A percentile compares a stretch with the other conserved stretches of the same genome.
These are phyloP conservation scores for Gaertneriomyces semiglobifer DNA, from an alignment of 192 early-diverging fungal genomes.

Conservation along the genomic window DNA sequence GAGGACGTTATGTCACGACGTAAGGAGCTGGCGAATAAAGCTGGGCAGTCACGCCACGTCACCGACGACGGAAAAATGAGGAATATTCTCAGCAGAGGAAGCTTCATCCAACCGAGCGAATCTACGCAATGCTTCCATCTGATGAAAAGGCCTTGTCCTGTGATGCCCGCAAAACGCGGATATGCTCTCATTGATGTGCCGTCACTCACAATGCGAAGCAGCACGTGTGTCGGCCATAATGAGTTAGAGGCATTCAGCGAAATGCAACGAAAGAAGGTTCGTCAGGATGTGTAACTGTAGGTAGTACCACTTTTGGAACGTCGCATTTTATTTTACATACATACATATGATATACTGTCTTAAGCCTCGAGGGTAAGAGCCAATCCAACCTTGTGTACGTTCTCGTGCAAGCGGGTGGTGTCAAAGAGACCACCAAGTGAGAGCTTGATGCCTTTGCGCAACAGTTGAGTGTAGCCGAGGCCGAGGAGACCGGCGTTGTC, in stretches of 20 bases:
- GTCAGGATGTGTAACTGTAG: too few relatives aligned
- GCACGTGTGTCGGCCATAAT: too few relatives aligned
- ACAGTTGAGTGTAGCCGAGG: constrained; percentile 87
- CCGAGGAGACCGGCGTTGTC: constrained; percentile 79
- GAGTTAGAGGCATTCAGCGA: too few relatives aligned
- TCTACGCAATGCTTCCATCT: too few relatives aligned
- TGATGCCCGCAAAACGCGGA: too few relatives aligned
- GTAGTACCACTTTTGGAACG: too few relatives aligned
- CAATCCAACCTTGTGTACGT: constrained; percentile 93
- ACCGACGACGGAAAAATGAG: constrained; percentile 23
- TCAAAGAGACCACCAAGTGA: constrained; percentile 90
- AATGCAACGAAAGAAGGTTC: too few relatives aligned
- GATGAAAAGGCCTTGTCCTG: too few relatives aligned
- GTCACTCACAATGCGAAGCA: too few relatives aligned
- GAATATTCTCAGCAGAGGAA: constrained; percentile 1
- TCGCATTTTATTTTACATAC: too few relatives aligned
- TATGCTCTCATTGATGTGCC: too few relatives aligned
- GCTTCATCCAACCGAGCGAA: neutral
- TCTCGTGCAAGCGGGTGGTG: constrained; percentile 87
- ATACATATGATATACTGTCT: constrained; percentile 13
- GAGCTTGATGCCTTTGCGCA: constrained; percentile 93
- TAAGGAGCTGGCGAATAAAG: constrained; percentile 9
- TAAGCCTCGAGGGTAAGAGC: constrained; percentile 88
- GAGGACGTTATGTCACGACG: constrained; percentile 38
- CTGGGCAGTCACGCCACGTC: neutral